These are phyloP conservation scores for Fusarium sp. DNA, from an alignment of 2,329 filamentous ascomycete species.

Conservation along the genomic window DNA sequence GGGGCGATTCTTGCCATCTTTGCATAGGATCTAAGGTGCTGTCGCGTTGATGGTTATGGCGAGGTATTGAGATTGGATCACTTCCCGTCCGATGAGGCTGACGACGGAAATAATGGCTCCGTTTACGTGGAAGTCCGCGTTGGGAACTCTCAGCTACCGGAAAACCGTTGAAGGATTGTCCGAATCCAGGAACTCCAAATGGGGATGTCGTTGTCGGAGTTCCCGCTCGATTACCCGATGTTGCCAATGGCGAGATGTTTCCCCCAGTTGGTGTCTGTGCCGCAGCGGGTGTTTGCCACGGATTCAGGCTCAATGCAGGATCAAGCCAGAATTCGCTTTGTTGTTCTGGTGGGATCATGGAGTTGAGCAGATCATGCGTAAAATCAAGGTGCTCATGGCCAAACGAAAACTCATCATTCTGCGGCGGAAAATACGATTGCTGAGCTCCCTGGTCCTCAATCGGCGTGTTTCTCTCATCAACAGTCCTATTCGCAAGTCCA, in stretches of 20 bases:
- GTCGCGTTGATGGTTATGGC: background rate
- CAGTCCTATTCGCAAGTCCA: background rate
- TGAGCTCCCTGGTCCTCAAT: background rate
- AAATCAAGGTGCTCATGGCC: background rate
- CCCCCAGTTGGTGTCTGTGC: background rate
- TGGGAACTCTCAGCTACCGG: background rate
- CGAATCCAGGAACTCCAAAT: background rate
- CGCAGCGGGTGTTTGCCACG: background rate
- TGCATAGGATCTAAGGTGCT: conserved; percentile 29
- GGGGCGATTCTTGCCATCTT: conserved; percentile 38
- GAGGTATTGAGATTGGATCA: conserved; percentile 18
- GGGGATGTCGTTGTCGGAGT: background rate
- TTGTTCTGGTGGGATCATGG: background rate
- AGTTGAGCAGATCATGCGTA: background rate
- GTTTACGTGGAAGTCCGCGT: conserved; percentile 8
- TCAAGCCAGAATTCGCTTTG: background rate
- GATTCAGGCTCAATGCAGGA: background rate
- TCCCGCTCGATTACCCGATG: background rate
- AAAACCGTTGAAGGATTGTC: background rate
- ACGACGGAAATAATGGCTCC: conserved; percentile 16
- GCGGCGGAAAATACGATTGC: background rate
- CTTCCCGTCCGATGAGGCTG: background rate
- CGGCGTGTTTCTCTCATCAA: background rate
- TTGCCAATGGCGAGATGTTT: background rate
- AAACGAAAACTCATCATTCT: background rate